Evolutionary conservation across 805 yeast species (phyloP).

Genomic region (Pichia occidentalis): DNA sequence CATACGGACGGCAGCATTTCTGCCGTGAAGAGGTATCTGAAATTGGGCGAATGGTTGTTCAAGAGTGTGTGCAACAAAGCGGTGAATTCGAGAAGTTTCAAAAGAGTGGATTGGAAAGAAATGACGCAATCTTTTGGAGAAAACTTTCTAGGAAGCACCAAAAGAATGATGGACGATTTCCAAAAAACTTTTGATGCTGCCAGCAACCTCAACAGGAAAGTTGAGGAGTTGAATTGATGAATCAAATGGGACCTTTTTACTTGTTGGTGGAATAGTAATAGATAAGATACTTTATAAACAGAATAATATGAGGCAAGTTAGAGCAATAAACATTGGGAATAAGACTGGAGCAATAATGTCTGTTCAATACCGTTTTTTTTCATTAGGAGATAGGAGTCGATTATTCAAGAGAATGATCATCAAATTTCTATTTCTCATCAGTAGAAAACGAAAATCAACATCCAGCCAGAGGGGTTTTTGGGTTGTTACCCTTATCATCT

Average conservation of each 20-base stretch:
- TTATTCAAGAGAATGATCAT: neutral
- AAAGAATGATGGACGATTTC: slow-evolving; percentile 10
- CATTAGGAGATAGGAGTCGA: slow-evolving; percentile 6
- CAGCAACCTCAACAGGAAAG: neutral
- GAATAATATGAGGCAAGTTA: neutral
- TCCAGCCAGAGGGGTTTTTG: too few species aligned
- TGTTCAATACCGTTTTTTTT: slow-evolving; percentile 5
- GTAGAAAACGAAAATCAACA: slow-evolving; percentile 7
- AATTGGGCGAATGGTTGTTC: slow-evolving; percentile 57
- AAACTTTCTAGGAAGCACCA: slow-evolving; percentile 3
- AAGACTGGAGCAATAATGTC: neutral
- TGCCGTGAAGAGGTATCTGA: slow-evolving; percentile 43
- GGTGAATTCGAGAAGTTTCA: slow-evolving; percentile 45
- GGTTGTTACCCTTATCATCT: too few species aligned
- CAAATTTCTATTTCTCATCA: slow-evolving; percentile 10
- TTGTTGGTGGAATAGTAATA: too few species aligned
- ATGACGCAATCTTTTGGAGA: slow-evolving; percentile 11
- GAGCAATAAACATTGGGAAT: neutral
- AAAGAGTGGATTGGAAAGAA: slow-evolving; percentile 26
- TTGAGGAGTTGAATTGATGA: slow-evolving; percentile 4
- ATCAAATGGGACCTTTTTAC: too few species aligned
- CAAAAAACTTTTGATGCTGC: slow-evolving; percentile 3
- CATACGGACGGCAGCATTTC: slow-evolving; percentile 38
- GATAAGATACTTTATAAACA: too few species aligned
- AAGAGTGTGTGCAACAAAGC: slow-evolving; percentile 41